Base-by-base conservation (phyloP, 2,329 filamentous ascomycete genomes). In the Alternaria triticina region DNA sequence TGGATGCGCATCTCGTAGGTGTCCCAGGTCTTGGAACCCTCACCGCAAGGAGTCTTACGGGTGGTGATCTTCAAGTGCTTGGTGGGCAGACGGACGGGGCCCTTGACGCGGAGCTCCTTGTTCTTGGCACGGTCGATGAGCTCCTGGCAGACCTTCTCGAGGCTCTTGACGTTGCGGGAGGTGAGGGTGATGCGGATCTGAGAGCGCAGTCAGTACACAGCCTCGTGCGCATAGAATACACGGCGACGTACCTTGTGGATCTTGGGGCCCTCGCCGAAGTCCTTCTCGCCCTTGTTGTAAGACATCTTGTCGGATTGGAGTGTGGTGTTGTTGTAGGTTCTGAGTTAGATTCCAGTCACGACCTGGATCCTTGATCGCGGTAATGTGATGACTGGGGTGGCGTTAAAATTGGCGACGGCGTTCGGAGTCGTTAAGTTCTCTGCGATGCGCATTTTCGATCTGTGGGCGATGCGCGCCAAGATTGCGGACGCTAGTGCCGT, bases 1-100 rank as follows among this genome's bases (percentile, higher is more conserved):
- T 97, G 94, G 83, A 97, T 97, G 87, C 95, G 91, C 94, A 99
- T 96, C 91, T 99, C 95, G 85, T 88, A 99, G 84, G 88, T 90
- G 84, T 98, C 96, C 96, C 96, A 99, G 82, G 96, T 99, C 93
- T 99, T 99, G 85, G 92, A 96, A 87, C 96, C 96, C 90, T 99
- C 96, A 92, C 96, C 96, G 86, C 92, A 96, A 83, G 96, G 96
- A 73, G 96, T 98, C 92, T 99, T 99, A 82, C 96, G 92, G 88
- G 96, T 97, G 83, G 92, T 93, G 88, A 97, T 90, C 89, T 96
- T 93, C 80, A 98, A 89, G 83, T 89, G 93, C 91, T 97, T 97
- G 87, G 94, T 97, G 79, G 96, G 94, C 80, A 97, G 91, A 81
- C 95, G 94, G 85, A 98, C 95, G 82, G 95, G 94, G 81, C 96